These are phyloP conservation scores for Myxozyma neotropica DNA, from an alignment of 805 yeast species.

Conservation along the genomic window DNA sequence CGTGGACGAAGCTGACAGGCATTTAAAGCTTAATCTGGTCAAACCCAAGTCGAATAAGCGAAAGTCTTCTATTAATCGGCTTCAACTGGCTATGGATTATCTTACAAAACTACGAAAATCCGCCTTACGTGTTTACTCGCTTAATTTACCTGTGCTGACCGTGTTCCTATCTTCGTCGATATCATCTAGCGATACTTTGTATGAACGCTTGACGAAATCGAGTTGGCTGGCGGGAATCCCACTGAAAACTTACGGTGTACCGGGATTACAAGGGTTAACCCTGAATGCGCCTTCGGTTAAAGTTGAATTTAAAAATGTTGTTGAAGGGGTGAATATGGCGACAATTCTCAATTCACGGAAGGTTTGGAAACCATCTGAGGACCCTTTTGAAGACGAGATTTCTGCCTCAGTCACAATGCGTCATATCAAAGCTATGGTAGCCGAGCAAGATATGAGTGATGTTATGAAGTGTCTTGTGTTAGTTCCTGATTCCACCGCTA, in stretches of 20 bases:
- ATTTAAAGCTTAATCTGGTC: conserved; percentile 12
- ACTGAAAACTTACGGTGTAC: conserved; percentile 8
- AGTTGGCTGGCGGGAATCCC: neutral
- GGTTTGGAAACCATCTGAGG: neutral
- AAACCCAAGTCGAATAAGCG: neutral
- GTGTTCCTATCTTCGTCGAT: conserved; percentile 15
- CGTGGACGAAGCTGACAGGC: conserved; percentile 34
- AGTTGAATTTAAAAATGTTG: neutral
- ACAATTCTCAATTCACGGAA: neutral
- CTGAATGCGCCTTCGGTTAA: neutral
- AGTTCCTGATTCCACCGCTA: conserved; percentile 19
- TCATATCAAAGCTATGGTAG: conserved; percentile 4
- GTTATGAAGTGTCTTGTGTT: conserved; percentile 18
- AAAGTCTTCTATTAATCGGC: neutral
- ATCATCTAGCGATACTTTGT: conserved; percentile 3
- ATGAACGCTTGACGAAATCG: neutral
- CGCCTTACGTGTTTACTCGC: conserved; percentile 15
- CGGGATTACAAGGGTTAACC: neutral
- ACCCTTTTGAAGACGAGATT: neutral
- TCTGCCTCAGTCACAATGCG: conserved; percentile 4
- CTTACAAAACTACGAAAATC: neutral
- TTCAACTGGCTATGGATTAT: conserved; percentile 13
- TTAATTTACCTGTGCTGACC: conserved; percentile 8
- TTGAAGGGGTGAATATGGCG: neutral
- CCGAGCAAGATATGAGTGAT: neutral